A percentile compares a stretch with the other conserved stretches of the same genome.
Conservation (phyloP, 2,329 filamentous ascomycete species). For the Apiospora rasikravindrae region DNA sequence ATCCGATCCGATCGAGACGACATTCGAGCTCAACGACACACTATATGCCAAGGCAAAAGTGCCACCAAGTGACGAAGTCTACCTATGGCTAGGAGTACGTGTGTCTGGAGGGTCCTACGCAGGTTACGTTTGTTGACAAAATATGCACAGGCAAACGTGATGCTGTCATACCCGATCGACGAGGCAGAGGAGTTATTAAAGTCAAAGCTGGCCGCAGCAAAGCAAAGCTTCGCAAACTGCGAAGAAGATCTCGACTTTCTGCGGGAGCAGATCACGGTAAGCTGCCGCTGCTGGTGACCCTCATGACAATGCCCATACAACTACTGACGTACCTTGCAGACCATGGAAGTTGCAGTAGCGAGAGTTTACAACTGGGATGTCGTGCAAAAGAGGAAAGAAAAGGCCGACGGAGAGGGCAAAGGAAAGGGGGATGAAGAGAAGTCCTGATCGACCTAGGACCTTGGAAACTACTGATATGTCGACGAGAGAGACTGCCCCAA, state of each 20-base stretch:
- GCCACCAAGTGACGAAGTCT: slow-evolving; percentile 85
- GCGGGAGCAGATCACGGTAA: slow-evolving; percentile 92
- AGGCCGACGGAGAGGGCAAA: slow-evolving; percentile 63
- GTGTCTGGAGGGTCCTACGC: not conserved
- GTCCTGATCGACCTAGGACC: not conserved
- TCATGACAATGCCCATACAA: not conserved
- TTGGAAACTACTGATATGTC: not conserved
- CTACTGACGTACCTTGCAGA: slow-evolving; percentile 55
- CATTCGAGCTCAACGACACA: slow-evolving; percentile 96
- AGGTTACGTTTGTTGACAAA: slow-evolving; percentile 16
- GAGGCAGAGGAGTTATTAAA: slow-evolving; percentile 83
- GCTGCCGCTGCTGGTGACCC: slow-evolving; percentile 34
- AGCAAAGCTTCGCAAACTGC: slow-evolving; percentile 81
- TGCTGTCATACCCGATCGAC: slow-evolving; percentile 90
- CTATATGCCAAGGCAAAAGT: slow-evolving; percentile 88
- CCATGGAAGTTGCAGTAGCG: slow-evolving; percentile 93
- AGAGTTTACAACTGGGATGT: slow-evolving; percentile 99
- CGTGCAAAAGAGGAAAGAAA: slow-evolving; percentile 91
- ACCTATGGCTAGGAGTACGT: slow-evolving; percentile 90
- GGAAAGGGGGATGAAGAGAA: slow-evolving; percentile 44
- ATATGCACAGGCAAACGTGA: slow-evolving; percentile 79
- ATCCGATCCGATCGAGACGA: slow-evolving; percentile 80
- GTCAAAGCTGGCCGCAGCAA: slow-evolving; percentile 79
- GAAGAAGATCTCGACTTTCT: slow-evolving; percentile 97
- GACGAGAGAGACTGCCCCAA: not conserved